Evolutionary conservation across 2,329 filamentous ascomycete genomes (phyloP), one percentile per base, ranked within the genome.

Genomic region (Claviceps pusilla): DNA sequence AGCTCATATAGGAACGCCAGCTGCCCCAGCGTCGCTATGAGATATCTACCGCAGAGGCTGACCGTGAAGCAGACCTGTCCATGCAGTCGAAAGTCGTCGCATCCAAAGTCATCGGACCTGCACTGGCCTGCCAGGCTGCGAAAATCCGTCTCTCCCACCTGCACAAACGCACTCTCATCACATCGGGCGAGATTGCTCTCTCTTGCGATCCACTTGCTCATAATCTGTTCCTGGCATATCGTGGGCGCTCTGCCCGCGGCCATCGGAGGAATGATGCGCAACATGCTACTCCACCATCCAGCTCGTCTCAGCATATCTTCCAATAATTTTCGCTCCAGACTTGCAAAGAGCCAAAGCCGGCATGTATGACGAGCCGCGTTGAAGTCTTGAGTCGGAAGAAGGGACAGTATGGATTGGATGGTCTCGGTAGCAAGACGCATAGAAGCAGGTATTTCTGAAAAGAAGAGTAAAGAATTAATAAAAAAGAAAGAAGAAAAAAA

Each of bases 311-410:
- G 61, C 76, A 83, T 82, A 2, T 60, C 61, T 31, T 67, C 64
- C 11, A 84, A 66, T 2, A 85, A 59, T 2, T 60, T 65, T 46
- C 66, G 65, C 51, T 81, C 68, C n/a, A 84, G 63, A 51, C 79
- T 78, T 28, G 73, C 74, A 42, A 73, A 65, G 69, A 83, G 79
- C 82, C 79, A 86, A 41, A 67, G 65, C 48, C 75, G 74, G 61
- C 80, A 86, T 19, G 75, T 75, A 57, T 78, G 76, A 19, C 82
- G 73, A 16, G 80, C 79, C 53, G 77, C 71, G 60, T 86, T 76
- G 63, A 83, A 85, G 59, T 73, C 70, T 10, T 54, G 48, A 0
- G 69, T 70, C 4, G 57, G 48, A 5, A 73, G 63, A 7, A 63
- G 56, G 12, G 43, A 48, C 55, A 68, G 70, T 11, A 73, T 64